Evolutionary conservation across 2,329 filamentous ascomycete genomes (phyloP).

Genomic region (Trichoderma koningiopsis): DNA sequence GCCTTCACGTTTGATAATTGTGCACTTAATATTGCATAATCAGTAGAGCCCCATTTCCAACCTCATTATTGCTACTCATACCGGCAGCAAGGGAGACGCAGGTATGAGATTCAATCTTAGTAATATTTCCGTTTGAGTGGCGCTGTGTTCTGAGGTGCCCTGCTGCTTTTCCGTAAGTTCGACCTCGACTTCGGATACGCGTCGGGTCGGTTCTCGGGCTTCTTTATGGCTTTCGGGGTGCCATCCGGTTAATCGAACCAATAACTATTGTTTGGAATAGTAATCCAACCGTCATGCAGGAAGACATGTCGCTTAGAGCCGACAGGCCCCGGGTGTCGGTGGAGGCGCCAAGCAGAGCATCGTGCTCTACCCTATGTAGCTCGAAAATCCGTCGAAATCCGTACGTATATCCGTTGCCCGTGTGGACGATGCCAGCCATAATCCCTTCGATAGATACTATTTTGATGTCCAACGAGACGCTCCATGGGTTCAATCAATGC

Average conservation of each 20-base stretch:
- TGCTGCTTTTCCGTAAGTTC: background rate
- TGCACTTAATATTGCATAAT: too few species aligned
- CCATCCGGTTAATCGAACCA: background rate
- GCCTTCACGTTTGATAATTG: too few species aligned
- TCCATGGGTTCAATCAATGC: too few species aligned
- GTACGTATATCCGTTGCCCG: background rate
- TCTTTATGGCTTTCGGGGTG: background rate
- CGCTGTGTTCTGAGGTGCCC: background rate
- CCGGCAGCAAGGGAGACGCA: background rate
- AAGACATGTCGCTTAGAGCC: background rate
- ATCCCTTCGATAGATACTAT: background rate
- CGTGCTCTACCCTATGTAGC: background rate
- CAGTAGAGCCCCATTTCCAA: too few species aligned
- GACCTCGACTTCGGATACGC: background rate
- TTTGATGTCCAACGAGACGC: background rate
- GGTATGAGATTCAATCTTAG: background rate
- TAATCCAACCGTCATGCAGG: background rate
- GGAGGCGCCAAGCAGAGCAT: background rate
- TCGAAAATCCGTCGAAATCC: too few species aligned
- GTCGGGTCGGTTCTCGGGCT: background rate
- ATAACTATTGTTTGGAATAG: background rate
- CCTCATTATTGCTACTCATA: too few species aligned
- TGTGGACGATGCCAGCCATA: background rate
- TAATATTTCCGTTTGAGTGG: background rate
- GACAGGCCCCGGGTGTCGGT: background rate